Base-by-base conservation (phyloP, 2,329 filamentous ascomycete genomes). In the Hypoxylon sp. region DNA sequence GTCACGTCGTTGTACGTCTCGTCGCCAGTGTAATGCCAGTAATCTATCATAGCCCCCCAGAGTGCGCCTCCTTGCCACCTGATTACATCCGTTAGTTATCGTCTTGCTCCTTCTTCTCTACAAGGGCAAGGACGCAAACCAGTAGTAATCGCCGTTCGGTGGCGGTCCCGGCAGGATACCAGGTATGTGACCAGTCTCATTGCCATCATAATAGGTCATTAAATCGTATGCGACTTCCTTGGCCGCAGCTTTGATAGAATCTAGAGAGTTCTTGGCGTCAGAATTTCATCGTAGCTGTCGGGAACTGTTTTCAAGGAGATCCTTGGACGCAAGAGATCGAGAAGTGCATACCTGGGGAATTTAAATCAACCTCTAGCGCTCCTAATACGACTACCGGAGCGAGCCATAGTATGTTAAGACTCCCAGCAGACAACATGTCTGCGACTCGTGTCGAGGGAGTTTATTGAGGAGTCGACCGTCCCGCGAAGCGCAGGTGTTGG, bases 11-110 rank as follows among this genome's bases (percentile, higher is more conserved):
- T 86, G 74, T 84, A 87, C 21, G 80, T 81, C 2, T 74, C 72
- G 71, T 87, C 84, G 4, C 82, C 84, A 1, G 85, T 87, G 69
- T 81, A 85, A 68, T 85, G 82, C 82, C 83, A 86, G 73, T 87
- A 87, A 71, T 87, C 83, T 19, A 87, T 78, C 63, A 87, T 71
- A 0, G 81, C 79, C 54, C 84, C 81, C 76, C 86, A 86, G 69
- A 88, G 73, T 16, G 82, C 80, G n/a, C 83, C 80, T 1, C 81
- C 81, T 74, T 87, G 83, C 85, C 85, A 88, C 84, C 84, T 87
- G 71, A 23, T 32, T 5, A 5, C 9, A 34, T 39, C 27, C 9
- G 25, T 56, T 54, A 67, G 61, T 12, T 16, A 25, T 57, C 7
- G 8, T 11, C 9, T 53, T 41, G 14, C 23, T 16, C 6, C 2